phyloP scores from a whole-genome alignment of 2,329 filamentous ascomycete species.

The Paramyrothecium sp. region DNA sequence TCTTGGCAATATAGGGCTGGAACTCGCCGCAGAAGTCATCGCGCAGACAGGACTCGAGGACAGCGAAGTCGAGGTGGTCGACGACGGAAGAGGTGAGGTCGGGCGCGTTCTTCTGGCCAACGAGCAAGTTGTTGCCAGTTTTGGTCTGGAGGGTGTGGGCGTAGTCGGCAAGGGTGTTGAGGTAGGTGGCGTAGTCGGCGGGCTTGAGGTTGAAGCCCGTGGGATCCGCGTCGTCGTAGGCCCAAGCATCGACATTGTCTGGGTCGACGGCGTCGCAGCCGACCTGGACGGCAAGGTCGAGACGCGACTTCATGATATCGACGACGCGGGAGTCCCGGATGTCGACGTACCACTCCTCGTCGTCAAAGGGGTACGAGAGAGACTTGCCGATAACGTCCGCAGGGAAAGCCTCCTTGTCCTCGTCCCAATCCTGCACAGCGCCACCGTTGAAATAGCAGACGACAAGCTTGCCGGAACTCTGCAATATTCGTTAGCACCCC shows the following conservation, averaged over 20 bases:
- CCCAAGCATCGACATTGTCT: slow-evolving; percentile 32
- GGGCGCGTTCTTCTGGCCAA: slow-evolving; percentile 32
- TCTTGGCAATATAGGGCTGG: slow-evolving; percentile 22
- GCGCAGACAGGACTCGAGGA: slow-evolving; percentile 33
- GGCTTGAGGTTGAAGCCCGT: slow-evolving; percentile 25
- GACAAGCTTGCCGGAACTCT: slow-evolving; percentile 25
- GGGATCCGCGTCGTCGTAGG: slow-evolving; percentile 19
- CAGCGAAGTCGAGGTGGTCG: slow-evolving; percentile 27
- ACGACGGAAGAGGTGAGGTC: slow-evolving; percentile 21
- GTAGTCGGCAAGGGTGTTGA: slow-evolving; percentile 23
- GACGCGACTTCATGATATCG: slow-evolving; percentile 26
- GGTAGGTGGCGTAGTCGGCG: slow-evolving; percentile 25
- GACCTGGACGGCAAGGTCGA: slow-evolving; percentile 21
- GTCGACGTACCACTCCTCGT: slow-evolving; percentile 27
- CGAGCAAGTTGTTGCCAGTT: slow-evolving; percentile 19
- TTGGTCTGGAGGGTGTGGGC: slow-evolving; percentile 25
- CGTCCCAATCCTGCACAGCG: slow-evolving; percentile 26
- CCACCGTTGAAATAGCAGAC: slow-evolving; percentile 33
- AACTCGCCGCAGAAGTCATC: slow-evolving; percentile 27
- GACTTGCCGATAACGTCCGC: slow-evolving; percentile 18
- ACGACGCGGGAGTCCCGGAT: slow-evolving; percentile 21
- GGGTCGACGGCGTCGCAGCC: slow-evolving; percentile 33
- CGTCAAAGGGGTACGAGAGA: slow-evolving; percentile 20
- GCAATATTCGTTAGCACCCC: background rate
- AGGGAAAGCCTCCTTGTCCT: slow-evolving; percentile 22